Evolutionary conservation across 2,329 filamentous ascomycete species (phyloP).

Genomic region (Arachnomyces sp.): DNA sequence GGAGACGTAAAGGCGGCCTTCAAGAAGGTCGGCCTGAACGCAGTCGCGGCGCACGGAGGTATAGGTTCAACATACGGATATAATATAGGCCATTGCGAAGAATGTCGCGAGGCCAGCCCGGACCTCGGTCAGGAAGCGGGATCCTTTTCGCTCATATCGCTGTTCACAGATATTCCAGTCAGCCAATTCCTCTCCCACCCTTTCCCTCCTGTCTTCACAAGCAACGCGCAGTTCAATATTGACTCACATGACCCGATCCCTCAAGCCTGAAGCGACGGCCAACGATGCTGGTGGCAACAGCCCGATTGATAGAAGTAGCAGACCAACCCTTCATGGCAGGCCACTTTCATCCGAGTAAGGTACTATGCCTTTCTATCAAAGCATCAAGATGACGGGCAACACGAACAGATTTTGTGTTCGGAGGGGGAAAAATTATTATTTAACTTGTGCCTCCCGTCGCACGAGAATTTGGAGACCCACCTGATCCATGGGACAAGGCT

Average conservation of each 20-base stretch:
- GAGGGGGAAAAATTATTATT: too few species aligned
- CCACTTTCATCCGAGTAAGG: too few species aligned
- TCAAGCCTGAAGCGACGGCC: constrained; percentile 73
- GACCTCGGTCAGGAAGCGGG: constrained; percentile 74
- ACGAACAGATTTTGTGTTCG: too few species aligned
- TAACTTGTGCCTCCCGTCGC: too few species aligned
- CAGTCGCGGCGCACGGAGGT: too few species aligned
- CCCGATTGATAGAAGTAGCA: constrained; percentile 43
- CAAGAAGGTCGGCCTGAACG: not conserved
- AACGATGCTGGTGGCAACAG: constrained; percentile 56
- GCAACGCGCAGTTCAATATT: too few species aligned
- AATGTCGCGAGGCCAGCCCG: constrained; percentile 74
- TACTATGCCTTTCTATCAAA: too few species aligned
- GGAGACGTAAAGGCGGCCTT: too few species aligned
- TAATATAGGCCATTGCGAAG: constrained; percentile 76
- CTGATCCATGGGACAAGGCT: too few species aligned
- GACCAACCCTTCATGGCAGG: constrained; percentile 26
- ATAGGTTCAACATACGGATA: constrained; percentile 52
- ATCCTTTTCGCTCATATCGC: constrained; percentile 63
- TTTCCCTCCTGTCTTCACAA: not conserved
- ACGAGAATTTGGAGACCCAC: too few species aligned
- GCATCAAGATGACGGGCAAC: too few species aligned
- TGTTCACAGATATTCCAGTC: constrained; percentile 24
- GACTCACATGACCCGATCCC: constrained; percentile 67
- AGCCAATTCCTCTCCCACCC: not conserved